These are phyloP conservation scores for Chrysoporthe austroafricana DNA, from an alignment of 2,329 filamentous ascomycete genomes.

Conservation along the genomic window DNA sequence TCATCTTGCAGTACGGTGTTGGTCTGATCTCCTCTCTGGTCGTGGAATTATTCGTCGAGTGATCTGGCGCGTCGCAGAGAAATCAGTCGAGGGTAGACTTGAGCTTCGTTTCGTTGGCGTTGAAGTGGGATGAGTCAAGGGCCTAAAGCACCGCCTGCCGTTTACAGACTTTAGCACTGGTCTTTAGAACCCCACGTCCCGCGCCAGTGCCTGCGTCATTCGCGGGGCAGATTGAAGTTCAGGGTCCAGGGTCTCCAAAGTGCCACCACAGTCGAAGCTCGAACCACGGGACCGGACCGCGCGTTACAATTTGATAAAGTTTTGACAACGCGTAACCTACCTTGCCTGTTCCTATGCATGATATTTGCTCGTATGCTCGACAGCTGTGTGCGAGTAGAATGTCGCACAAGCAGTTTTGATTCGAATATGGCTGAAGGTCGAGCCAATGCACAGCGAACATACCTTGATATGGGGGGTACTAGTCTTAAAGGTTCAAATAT, in stretches of 20 bases:
- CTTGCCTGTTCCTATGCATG: neutral
- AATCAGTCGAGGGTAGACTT: neutral
- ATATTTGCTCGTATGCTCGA: neutral
- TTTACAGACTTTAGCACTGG: constrained; percentile 12
- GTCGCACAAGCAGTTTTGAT: neutral
- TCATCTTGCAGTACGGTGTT: constrained; percentile 14
- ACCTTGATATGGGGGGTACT: too few species aligned
- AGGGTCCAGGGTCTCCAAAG: neutral
- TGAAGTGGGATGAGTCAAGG: constrained; percentile 17
- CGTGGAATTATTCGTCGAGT: neutral
- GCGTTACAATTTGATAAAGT: too few species aligned
- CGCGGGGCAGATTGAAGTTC: neutral
- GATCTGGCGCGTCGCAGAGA: neutral
- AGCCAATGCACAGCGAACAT: neutral
- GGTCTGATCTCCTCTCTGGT: neutral
- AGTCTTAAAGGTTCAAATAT: too few species aligned
- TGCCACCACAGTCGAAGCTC: too few species aligned
- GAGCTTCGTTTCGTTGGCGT: neutral
- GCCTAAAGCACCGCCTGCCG: neutral
- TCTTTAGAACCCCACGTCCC: constrained; percentile 13
- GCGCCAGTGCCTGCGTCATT: constrained; percentile 17
- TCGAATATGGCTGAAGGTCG: neutral
- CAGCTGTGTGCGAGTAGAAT: neutral
- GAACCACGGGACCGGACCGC: too few species aligned
- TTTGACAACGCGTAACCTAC: too few species aligned